Conservation (phyloP, 192 early-diverging fungal genomes). For the Umbelopsis sp. region DNA sequence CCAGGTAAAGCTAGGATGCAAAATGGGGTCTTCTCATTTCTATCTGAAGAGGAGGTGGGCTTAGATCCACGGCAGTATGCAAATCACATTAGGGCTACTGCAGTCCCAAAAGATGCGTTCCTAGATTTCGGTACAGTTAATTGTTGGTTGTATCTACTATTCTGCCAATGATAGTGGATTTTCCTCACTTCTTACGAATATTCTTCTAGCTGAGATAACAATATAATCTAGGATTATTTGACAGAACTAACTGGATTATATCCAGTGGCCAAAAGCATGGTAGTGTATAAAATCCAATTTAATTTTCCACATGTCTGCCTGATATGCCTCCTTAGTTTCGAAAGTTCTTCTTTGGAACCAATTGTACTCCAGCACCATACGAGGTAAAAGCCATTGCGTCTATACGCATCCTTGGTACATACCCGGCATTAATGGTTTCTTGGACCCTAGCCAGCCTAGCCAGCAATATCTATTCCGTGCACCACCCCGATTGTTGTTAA, state of each 20-base stretch:
- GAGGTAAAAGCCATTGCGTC: background rate
- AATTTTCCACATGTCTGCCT: background rate
- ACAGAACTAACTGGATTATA: background rate
- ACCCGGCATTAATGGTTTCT: background rate
- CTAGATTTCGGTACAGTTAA: conserved; percentile 6
- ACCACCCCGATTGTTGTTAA: too few species aligned
- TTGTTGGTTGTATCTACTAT: conserved; percentile 13
- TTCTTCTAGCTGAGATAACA: background rate
- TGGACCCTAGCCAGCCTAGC: background rate
- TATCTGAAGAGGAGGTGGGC: background rate
- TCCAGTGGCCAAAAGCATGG: conserved; percentile 13
- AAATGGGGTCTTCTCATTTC: background rate
- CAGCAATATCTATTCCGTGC: too few species aligned
- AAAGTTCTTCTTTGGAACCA: background rate
- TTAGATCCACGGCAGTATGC: background rate
- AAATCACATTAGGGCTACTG: background rate
- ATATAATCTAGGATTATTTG: background rate
- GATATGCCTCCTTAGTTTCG: conserved; percentile 10
- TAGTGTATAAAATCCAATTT: background rate
- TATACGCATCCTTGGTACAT: background rate
- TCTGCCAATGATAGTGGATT: background rate
- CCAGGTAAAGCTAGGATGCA: too few species aligned
- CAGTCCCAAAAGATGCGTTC: background rate
- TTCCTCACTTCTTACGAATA: background rate
- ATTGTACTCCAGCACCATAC: background rate